Evolutionary conservation across 306 rosid genomes (phyloP).

Genomic region (Styphnolobium japonicum): DNA sequence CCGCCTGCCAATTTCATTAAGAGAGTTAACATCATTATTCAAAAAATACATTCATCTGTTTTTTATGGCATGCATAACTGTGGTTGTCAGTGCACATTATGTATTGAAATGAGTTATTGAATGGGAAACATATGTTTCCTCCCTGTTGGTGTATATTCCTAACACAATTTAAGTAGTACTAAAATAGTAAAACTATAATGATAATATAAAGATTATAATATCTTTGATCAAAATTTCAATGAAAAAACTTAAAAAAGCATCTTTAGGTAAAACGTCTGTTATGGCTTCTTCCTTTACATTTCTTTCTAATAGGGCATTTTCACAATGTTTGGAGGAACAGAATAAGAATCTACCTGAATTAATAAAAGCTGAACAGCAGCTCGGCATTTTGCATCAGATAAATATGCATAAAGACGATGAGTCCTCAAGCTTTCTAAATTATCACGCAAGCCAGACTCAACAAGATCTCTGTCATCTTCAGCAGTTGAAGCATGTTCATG

Average conservation of each 20-base stretch:
- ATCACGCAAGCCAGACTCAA: slow-evolving; percentile 47
- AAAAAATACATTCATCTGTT: neutral
- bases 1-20: slow-evolving; percentile 69
- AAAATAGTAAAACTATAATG: neutral
- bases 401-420: slow-evolving; percentile 51
- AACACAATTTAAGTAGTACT: neutral
- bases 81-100: neutral
- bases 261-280: neutral
- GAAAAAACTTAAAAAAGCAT: neutral
- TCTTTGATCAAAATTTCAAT: neutral
- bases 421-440: slow-evolving; percentile 53
- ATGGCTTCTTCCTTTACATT: neutral
- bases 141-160: neutral
- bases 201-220: neutral
- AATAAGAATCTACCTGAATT: slow-evolving; percentile 79
- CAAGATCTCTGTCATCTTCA: slow-evolving; percentile 51
- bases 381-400: slow-evolving; percentile 87
- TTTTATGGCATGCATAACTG: neutral
- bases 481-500: slow-evolving; percentile 38
- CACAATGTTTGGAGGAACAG: slow-evolving; percentile 3
- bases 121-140: neutral
- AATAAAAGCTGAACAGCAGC: slow-evolving; percentile 96
- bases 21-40: slow-evolving; percentile 9
- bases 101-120: neutral
- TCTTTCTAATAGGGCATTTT: neutral